A percentile compares a stretch with the other conserved stretches of the same genome.
Evolutionary conservation across 2,329 filamentous ascomycete genomes (phyloP).

Genomic region (Stachybotrys chartarum): DNA sequence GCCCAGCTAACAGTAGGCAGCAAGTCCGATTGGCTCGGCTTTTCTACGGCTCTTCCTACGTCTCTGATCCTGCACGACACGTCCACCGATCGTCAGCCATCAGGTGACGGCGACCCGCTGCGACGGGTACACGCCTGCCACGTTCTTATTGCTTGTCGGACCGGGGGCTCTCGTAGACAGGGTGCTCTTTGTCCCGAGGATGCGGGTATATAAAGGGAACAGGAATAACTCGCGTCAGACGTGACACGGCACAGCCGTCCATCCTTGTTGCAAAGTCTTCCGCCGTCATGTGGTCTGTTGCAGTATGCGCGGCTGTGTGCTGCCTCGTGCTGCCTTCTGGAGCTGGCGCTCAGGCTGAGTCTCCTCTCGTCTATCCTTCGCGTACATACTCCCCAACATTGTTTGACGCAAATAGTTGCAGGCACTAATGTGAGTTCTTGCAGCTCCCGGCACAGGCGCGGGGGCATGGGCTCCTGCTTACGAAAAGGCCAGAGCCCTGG

Average conservation of each 20-base stretch:
- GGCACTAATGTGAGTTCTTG: neutral
- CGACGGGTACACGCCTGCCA: neutral
- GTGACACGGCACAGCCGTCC: neutral
- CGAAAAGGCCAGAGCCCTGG: conserved; percentile 46
- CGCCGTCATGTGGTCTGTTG: neutral
- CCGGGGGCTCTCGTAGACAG: too few species aligned
- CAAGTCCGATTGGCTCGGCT: neutral
- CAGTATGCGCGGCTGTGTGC: neutral
- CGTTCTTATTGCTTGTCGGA: neutral
- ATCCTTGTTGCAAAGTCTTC: neutral
- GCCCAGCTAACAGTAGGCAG: neutral
- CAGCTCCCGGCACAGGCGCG: conserved; percentile 22
- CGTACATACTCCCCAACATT: conserved; percentile 7
- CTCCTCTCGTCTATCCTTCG: conserved; percentile 16
- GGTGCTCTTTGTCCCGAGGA: neutral
- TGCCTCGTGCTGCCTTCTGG: conserved; percentile 3
- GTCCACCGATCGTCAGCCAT: neutral
- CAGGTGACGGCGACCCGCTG: neutral
- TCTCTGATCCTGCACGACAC: neutral
- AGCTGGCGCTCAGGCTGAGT: conserved; percentile 5
- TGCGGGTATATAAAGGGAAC: neutral
- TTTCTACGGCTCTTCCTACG: neutral
- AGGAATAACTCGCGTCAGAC: neutral
- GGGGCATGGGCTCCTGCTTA: conserved; percentile 52
- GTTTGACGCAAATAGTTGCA: neutral